A percentile compares a stretch with the other conserved stretches of the same genome.
Conservation (phyloP, 768 basidiomycete species). For the Lactarius hengduanensis region DNA sequence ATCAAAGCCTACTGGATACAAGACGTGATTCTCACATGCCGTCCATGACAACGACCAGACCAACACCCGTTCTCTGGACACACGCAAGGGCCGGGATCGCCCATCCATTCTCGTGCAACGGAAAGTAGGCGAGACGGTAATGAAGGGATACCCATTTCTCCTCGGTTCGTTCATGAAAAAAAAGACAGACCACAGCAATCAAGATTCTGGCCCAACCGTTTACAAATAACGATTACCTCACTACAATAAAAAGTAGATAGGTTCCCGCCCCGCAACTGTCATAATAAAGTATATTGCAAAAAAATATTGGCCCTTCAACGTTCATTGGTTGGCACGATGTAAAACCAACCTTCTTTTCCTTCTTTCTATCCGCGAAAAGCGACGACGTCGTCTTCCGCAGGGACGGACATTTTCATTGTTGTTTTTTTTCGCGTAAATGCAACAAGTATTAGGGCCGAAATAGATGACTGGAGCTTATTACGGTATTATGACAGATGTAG, state of each 20-base stretch:
- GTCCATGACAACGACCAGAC: background rate
- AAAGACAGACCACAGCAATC: too few species aligned
- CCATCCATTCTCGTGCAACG: conserved; percentile 5
- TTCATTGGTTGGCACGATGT: background rate
- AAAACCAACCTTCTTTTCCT: background rate
- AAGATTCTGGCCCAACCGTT: background rate
- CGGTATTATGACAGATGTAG: too few species aligned
- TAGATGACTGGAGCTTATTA: background rate
- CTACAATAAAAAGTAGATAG: background rate
- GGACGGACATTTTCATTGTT: too few species aligned
- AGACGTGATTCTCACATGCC: conserved; percentile 8
- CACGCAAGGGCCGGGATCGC: conserved; percentile 6
- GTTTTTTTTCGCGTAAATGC: too few species aligned
- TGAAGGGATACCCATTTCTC: background rate
- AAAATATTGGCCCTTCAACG: background rate
- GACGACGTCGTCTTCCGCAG: too few species aligned
- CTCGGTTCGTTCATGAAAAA: background rate
- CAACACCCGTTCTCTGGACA: conserved; percentile 1
- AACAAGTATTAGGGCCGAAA: background rate
- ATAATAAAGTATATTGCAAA: background rate
- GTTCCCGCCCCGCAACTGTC: conserved; percentile 3
- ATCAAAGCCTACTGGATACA: background rate
- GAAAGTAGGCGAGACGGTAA: conserved; percentile 5
- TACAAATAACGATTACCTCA: background rate
- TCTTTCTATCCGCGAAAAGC: background rate